phyloP scores from a whole-genome alignment of 331 rosid genomes.

The Saraca asoca region DNA sequence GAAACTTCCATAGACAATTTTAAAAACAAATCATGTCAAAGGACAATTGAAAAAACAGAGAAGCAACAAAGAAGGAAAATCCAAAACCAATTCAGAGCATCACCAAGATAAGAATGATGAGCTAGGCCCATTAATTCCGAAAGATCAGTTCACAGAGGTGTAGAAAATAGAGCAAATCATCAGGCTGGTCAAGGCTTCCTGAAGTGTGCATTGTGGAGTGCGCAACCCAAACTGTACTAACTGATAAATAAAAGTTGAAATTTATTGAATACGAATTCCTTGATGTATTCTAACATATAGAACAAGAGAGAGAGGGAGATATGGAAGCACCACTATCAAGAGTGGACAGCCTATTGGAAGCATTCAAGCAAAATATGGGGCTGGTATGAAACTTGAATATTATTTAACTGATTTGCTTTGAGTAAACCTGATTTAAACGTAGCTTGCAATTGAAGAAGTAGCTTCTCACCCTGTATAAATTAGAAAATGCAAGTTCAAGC shows the following conservation, averaged over 20 bases:
- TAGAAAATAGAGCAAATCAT: no score
- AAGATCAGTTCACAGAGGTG: no score
- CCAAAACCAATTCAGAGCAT: slow-evolving; percentile 1
- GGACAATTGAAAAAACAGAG: slow-evolving; percentile 1
- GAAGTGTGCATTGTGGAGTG: slow-evolving; percentile 85
- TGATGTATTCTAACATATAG: neutral
- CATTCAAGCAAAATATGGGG: slow-evolving; percentile 68
- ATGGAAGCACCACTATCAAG: slow-evolving; percentile 48
- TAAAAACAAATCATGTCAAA: slow-evolving; percentile 10
- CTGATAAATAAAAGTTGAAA: slow-evolving; percentile 47
- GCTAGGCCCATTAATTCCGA: no score
- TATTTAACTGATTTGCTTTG: no score
- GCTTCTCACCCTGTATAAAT: no score
- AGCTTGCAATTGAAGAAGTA: no score
- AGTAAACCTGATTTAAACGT: no score
- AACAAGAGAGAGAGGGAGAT: neutral
- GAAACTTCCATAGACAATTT: slow-evolving; percentile 11
- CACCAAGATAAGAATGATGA: no score
- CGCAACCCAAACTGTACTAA: slow-evolving; percentile 70
- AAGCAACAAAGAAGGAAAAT: slow-evolving; percentile 14
- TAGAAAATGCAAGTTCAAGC: no score
- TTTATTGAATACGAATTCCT: slow-evolving; percentile 5
- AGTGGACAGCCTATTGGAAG: slow-evolving; percentile 34
- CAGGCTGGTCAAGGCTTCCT: slow-evolving; percentile 77
- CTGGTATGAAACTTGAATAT: no score